Percentiles rank a stretch among this genome's conserved stretches.
phyloP scores from a whole-genome alignment of 139 green algal species.

The Chlorella sp. region DNA sequence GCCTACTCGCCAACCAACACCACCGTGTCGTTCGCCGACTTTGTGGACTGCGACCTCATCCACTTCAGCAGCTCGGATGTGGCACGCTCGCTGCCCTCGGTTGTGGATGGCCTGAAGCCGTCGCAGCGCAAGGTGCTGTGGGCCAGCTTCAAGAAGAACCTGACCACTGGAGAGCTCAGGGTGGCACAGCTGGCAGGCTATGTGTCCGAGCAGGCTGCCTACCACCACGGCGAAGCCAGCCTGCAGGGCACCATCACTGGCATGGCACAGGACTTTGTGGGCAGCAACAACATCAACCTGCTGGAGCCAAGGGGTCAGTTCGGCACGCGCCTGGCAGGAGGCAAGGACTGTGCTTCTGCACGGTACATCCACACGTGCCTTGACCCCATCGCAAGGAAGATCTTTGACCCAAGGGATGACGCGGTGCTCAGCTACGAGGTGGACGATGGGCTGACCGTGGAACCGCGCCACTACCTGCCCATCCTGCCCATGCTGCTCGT shows the following conservation, averaged over 20 bases:
- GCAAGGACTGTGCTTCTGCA: slow-evolving; percentile 89
- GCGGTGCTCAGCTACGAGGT: slow-evolving; percentile 85
- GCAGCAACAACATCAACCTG: slow-evolving; percentile 98
- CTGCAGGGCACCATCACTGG: slow-evolving; percentile 44
- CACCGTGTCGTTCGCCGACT: slow-evolving; percentile 82
- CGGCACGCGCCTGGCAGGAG: slow-evolving; percentile 84
- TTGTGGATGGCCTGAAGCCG: slow-evolving; percentile 97
- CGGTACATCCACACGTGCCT: slow-evolving; percentile 98
- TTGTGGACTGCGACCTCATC: slow-evolving; percentile 91
- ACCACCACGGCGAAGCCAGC: slow-evolving; percentile 95
- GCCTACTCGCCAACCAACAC: slow-evolving; percentile 92
- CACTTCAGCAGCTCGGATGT: slow-evolving; percentile 90
- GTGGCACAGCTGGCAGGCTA: slow-evolving; percentile 94
- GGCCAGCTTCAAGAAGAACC: slow-evolving; percentile 95
- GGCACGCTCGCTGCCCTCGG: slow-evolving; percentile 91
- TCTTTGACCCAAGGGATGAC: slow-evolving; percentile 94
- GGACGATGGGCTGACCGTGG: slow-evolving; percentile 95
- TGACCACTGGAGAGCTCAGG: slow-evolving; percentile 54
- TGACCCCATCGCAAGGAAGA: slow-evolving; percentile 59
- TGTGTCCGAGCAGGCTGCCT: slow-evolving; percentile 93
- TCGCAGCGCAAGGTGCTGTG: slow-evolving; percentile 99
- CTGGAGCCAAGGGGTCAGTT: slow-evolving; percentile 81
- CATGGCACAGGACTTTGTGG: slow-evolving; percentile 87
- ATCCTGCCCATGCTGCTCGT: slow-evolving; percentile 87
- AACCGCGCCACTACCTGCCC: slow-evolving; percentile 86